Base-by-base conservation (phyloP, 2,329 filamentous ascomycete species). In the Diaporthe destruens region DNA sequence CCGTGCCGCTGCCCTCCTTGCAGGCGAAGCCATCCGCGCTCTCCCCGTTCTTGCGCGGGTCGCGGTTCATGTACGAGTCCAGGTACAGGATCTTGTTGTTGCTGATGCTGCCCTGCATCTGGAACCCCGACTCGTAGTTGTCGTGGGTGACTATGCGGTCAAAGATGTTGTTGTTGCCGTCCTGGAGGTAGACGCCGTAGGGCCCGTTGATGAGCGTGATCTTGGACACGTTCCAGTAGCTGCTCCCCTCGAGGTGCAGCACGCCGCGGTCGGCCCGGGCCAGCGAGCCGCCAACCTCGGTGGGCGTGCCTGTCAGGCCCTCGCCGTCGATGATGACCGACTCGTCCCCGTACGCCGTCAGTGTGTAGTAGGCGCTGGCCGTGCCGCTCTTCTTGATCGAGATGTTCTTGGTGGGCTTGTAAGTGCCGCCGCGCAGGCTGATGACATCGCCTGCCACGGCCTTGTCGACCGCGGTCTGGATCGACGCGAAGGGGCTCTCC, bases 41-140 rank as follows among this genome's bases (percentile, higher is more conserved):
- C 77, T 87, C 85, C 18, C 85, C 85, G 56, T 87, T 87, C 79
- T 87, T 87, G 65, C 85, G 82, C 6, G 85, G 85, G 57, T 85
- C 84, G 0, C 83, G 81, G 77, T 85, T 85, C 34, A 79, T 77
- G 74, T 85, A 85, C 3, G 83, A 85, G 77, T 85, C 84, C 0
- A 85, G 79, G 70, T 83, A 83, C 8, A 84, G 74, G 39, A 85
- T 78, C n/a, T 80, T 79, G 76, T 85, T 85, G 72, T 83, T 82
- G 42, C 73, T 71, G 0, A 79, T 75, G 34, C 74, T 69, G 1
- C 81, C 80, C 54, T 82, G 77, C 7, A 83, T 76, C 32, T 83
- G 81, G 65, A 83, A 83, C 6, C 81, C 81, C 1, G 81, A 70
- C 76, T 86, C 76, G 44, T 81, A 83, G 74, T 83, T 83, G 74